Evolutionary conservation across 179 eudicot genomes (phyloP), one percentile per base, ranked within the genome.

Genomic region (Amaranthus tricolor): DNA sequence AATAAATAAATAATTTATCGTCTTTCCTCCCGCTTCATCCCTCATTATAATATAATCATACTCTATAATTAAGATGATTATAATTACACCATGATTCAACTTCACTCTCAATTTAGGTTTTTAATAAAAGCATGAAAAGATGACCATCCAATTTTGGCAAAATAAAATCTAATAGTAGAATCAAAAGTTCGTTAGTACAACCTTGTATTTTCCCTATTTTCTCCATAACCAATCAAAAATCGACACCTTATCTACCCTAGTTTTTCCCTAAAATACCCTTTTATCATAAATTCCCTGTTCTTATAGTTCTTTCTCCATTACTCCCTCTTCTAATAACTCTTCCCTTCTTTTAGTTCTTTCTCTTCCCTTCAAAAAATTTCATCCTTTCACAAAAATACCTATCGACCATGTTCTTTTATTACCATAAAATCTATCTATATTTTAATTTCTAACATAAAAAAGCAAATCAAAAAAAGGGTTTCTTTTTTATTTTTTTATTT

Each of bases 181-280:
- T 10, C 40, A 62, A 62, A 21, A 62, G 40, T 31, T 31, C 40
- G 59, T 21, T 48, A 47, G 56, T 9, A 44, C 12, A 10, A 73
- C 76, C 58, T 72, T 62, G 52, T 71, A 45, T 71, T 3, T 55
- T 58, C 66, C 65, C 31, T 50, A 74, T 9, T 52, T 31, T 51
- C 7, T 12, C 20, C 5, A 43, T 9, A 76, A 5, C 79, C 62
- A 63, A 77, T 71, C 10, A 56, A 0, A 77, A 19, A 3, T 3
- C 75, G 74, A 75, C 68, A 66, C 24, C 53, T 21, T 51, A 72
- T 15, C 17, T 63, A 48, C 6, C 48, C 43, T 70, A 31, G 40
- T 31, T 6, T 56, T 15, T 62, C 63, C 47, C 47, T 15, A 65
- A 66, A 31, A 24, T 57, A 45, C 59, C 47, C 68, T 24, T 62